phyloP scores from a whole-genome alignment of 345 rosid genomes.

The Durio zibethinus region DNA sequence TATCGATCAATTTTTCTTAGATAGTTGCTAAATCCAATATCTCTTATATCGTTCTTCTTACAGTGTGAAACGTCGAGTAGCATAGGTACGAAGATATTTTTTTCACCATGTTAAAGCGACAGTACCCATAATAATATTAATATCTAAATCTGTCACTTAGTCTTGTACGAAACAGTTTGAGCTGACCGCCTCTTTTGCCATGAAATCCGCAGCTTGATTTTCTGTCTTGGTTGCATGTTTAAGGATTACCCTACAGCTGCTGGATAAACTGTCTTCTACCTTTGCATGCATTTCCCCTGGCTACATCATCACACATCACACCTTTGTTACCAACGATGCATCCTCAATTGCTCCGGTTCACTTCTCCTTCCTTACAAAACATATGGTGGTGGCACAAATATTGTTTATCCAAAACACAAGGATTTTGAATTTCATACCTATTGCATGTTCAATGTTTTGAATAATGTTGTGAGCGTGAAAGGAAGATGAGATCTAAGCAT shows the following conservation, averaged over 20 bases:
- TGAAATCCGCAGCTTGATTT: slow-evolving; percentile 3
- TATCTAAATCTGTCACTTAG: background rate
- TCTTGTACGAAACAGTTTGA: background rate
- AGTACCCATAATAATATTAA: background rate
- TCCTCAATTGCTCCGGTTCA: background rate
- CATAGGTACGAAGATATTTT: background rate
- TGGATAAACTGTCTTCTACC: too few relatives aligned
- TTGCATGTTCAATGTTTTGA: too few relatives aligned
- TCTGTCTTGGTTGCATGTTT: background rate
- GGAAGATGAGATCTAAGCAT: too few relatives aligned
- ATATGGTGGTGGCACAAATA: too few relatives aligned
- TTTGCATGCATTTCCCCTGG: too few relatives aligned
- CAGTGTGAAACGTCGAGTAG: too few relatives aligned
- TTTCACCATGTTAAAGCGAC: background rate
- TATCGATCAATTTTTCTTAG: too few relatives aligned
- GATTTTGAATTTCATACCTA: too few relatives aligned
- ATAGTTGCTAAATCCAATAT: too few relatives aligned
- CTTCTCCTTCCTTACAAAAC: background rate
- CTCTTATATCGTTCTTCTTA: too few relatives aligned
- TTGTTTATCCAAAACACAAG: too few relatives aligned
- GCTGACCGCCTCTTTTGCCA: background rate
- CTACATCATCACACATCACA: background rate
- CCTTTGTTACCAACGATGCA: background rate
- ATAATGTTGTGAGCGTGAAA: too few relatives aligned
- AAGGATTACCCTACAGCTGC: background rate